These are phyloP conservation scores for Allium fistulosum DNA, from an alignment of 106 monocot genomes.

Conservation along the genomic window DNA sequence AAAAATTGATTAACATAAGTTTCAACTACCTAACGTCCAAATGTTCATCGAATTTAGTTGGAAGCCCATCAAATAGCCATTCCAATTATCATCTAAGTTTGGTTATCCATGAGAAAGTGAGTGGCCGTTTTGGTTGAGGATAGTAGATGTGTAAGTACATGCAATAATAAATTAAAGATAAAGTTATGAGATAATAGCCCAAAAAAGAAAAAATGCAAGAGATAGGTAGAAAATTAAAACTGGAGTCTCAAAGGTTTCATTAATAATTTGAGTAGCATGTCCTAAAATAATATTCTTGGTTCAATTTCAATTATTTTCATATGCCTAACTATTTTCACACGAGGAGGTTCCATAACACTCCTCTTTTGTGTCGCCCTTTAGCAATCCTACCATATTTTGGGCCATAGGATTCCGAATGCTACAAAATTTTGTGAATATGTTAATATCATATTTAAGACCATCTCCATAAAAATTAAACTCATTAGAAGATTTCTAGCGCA, in stretches of 20 bases:
- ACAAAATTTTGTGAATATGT: neutral
- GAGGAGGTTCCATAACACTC: neutral
- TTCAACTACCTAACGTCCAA: conserved; percentile 12
- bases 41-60: conserved; percentile 1
- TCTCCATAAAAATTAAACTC: too few relatives aligned
- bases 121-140: neutral
- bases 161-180: neutral
- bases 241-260: conserved; percentile 9
- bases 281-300: neutral
- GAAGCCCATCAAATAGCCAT: neutral
- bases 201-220: neutral
- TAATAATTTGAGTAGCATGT: neutral
- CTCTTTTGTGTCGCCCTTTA: too few relatives aligned
- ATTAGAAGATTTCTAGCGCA: too few relatives aligned
- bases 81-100: neutral
- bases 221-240: conserved; percentile 3
- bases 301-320: neutral
- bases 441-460: neutral
- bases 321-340: neutral
- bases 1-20: neutral
- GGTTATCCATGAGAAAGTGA: conserved; percentile 2
- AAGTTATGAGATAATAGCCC: conserved; percentile 7
- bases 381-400: too few relatives aligned
- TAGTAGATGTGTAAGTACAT: neutral
- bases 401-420: too few relatives aligned